phyloP scores from a whole-genome alignment of 2,329 filamentous ascomycete genomes.

The Beauveria brongniartii region DNA sequence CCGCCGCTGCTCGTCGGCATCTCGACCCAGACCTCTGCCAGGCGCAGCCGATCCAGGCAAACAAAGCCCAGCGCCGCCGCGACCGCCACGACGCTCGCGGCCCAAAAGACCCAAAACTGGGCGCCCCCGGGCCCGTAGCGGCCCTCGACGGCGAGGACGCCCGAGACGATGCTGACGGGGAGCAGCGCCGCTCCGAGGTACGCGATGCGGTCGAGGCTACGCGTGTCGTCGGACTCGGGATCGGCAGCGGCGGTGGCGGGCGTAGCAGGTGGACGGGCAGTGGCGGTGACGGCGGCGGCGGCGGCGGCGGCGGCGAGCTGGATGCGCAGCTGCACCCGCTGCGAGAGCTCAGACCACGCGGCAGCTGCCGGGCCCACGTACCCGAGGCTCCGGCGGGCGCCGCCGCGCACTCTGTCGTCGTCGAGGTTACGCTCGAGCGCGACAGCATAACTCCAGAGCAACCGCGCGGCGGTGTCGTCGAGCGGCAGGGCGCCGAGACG shows the following conservation, averaged over 20 bases:
- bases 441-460: conserved; percentile 16
- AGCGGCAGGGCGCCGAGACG: conserved; percentile 14
- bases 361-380: neutral
- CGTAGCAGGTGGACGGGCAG: neutral
- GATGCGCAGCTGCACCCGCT: conserved; percentile 11
- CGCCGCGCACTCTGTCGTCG: conserved; percentile 14
- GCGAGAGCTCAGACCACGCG: neutral
- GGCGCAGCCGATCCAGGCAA: conserved; percentile 40
- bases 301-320: conserved; percentile 10
- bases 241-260: neutral
- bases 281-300: neutral
- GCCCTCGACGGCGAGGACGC: conserved; percentile 39
- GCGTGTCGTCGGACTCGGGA: conserved; percentile 24
- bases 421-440: conserved; percentile 22
- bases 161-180: conserved; percentile 39
- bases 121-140: conserved; percentile 32
- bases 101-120: conserved; percentile 43
- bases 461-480: conserved; percentile 14
- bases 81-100: conserved; percentile 29
- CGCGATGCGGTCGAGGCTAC: conserved; percentile 37
- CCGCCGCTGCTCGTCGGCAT: conserved; percentile 20
- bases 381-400: conserved; percentile 13
- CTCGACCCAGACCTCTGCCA: conserved; percentile 38
- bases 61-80: conserved; percentile 33
- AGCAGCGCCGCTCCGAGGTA: conserved; percentile 43